Conservation (phyloP, 1,284 basidiomycete genomes). For the Pyrrhoderma lamaoense region DNA sequence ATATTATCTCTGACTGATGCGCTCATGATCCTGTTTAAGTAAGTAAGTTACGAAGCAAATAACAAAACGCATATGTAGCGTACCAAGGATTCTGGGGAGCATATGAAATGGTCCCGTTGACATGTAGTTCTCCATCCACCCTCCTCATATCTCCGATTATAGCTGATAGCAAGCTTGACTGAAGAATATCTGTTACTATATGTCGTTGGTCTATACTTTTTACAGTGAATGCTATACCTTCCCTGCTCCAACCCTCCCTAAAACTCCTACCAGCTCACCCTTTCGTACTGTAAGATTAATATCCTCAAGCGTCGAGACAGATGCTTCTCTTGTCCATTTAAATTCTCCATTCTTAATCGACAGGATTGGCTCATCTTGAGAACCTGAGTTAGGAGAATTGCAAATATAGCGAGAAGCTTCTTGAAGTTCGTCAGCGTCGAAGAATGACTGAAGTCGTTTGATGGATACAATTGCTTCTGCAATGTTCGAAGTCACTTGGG, state of each 20-base stretch:
- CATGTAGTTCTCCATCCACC: slow-evolving; percentile 7
- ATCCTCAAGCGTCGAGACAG: slow-evolving; percentile 66
- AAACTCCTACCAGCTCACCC: slow-evolving; percentile 63
- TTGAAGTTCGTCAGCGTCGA: slow-evolving; percentile 78
- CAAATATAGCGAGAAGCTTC: slow-evolving; percentile 53
- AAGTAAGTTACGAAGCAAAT: not conserved
- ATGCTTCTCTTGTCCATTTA: slow-evolving; percentile 57
- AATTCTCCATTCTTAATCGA: slow-evolving; percentile 58
- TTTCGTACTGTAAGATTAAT: slow-evolving; percentile 61
- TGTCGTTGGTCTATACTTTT: no score
- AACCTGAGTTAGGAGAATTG: no score
- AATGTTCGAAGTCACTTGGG: slow-evolving; percentile 28
- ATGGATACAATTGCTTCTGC: slow-evolving; percentile 40
- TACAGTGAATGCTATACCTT: slow-evolving; percentile 34
- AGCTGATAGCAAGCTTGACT: slow-evolving; percentile 5
- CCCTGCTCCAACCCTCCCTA: slow-evolving; percentile 63
- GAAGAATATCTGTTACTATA: no score
- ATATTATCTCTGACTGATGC: not conserved
- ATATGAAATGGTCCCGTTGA: not conserved
- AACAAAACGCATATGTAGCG: not conserved
- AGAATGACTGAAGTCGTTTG: slow-evolving; percentile 71
- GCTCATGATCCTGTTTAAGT: not conserved
- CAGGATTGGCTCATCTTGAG: not conserved
- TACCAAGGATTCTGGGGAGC: not conserved
- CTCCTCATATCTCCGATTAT: slow-evolving; percentile 2